These are phyloP conservation scores for Tylopilus rubrobrunneus DNA, from an alignment of 768 basidiomycete species.

Conservation along the genomic window DNA sequence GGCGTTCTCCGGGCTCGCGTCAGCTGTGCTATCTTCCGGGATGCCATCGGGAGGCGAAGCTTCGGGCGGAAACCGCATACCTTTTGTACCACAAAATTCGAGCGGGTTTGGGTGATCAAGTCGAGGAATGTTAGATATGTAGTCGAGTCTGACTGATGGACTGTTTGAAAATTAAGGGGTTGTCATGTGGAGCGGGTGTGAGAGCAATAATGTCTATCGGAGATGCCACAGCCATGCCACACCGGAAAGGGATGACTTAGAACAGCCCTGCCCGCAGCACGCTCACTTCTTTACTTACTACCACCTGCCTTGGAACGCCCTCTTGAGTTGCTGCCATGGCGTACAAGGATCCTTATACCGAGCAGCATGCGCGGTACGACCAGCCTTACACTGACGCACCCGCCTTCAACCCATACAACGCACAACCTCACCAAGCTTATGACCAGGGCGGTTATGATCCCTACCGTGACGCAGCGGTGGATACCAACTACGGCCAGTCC, in stretches of 20 bases:
- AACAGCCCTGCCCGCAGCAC: conserved; percentile 19
- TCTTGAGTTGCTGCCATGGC: conserved; percentile 29
- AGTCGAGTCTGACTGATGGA: neutral
- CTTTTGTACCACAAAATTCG: conserved; percentile 43
- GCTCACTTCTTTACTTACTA: neutral
- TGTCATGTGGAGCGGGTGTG: conserved; percentile 7
- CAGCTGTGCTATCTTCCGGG: conserved; percentile 23
- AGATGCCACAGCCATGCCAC: conserved; percentile 7
- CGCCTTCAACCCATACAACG: conserved; percentile 45
- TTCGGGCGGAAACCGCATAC: conserved; percentile 46
- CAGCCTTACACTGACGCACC: conserved; percentile 33
- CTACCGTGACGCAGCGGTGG: conserved; percentile 15
- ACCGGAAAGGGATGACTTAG: neutral
- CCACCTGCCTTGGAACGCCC: neutral
- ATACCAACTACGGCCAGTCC: conserved; percentile 25
- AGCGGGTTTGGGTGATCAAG: conserved; percentile 29
- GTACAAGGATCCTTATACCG: conserved; percentile 55
- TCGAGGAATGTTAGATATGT: neutral
- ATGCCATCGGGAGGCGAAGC: conserved; percentile 9
- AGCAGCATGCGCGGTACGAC: conserved; percentile 28
- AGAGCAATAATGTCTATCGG: neutral
- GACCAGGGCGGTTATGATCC: conserved; percentile 42
- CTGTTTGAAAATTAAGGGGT: neutral
- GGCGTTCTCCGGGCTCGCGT: conserved; percentile 15
- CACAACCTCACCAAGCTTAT: conserved; percentile 49